Percentiles rank a stretch among this genome's conserved stretches.
These are phyloP conservation scores for Claviceps capensis DNA, from an alignment of 2,329 filamentous ascomycete genomes.

Conservation along the genomic window DNA sequence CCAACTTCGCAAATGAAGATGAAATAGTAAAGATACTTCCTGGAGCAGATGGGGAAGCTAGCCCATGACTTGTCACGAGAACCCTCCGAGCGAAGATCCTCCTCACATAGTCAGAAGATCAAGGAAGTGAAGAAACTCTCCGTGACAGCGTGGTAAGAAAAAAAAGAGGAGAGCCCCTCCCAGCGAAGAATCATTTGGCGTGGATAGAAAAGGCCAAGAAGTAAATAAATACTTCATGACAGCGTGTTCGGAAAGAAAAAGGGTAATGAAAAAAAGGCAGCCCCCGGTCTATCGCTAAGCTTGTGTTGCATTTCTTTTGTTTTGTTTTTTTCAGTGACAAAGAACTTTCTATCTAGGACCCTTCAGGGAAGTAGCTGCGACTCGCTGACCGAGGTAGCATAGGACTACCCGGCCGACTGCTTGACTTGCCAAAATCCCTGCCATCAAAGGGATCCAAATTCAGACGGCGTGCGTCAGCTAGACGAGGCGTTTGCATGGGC, in stretches of 20 bases:
- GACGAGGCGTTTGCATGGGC: constrained; percentile 18
- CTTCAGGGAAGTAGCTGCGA: constrained; percentile 24
- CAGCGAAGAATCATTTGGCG: not conserved
- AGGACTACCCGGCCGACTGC: constrained; percentile 34
- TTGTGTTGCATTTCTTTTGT: not conserved
- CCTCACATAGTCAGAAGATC: too few relatives aligned
- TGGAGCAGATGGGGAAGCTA: too few relatives aligned
- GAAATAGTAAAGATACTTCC: too few relatives aligned
- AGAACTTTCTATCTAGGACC: constrained; percentile 7
- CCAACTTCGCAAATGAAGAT: not conserved
- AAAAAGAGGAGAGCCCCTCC: too few relatives aligned
- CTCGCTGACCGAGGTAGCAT: constrained; percentile 27
- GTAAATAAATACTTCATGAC: not conserved
- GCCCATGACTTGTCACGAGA: too few relatives aligned
- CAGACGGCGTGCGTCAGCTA: constrained; percentile 19
- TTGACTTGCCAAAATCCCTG: constrained; percentile 25
- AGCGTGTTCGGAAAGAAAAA: too few relatives aligned
- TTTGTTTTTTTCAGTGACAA: not conserved
- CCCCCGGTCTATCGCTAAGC: not conserved
- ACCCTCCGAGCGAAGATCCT: too few relatives aligned
- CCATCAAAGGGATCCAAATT: constrained; percentile 28
- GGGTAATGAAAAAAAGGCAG: too few relatives aligned
- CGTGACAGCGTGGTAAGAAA: too few relatives aligned
- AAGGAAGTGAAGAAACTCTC: too few relatives aligned
- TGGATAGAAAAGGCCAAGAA: not conserved